Evolutionary conservation across 1,284 basidiomycete genomes (phyloP), one percentile per base, ranked within the genome.

Genomic region (Apiotrichum mycotoxinovorans): DNA sequence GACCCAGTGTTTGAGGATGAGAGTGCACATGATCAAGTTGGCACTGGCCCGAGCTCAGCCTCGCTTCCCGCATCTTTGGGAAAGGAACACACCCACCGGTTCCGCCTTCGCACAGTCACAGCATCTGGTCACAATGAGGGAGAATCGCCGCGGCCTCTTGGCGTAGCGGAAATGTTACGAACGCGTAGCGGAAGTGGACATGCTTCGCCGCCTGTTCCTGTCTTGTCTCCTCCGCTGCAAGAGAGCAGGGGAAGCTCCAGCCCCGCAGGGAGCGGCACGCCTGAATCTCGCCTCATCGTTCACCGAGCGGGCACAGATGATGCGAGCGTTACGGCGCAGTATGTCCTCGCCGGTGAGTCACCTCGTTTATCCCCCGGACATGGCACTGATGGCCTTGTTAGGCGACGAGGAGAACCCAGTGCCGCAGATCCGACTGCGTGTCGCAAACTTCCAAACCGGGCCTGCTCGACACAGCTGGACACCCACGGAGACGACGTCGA

Each of bases 381-480:
- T 54, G 61, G n/a, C 17, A 42, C 59, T 63, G 48, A 56, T 44
- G 0, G 4, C 14, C 18, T n/a, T n/a, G n/a, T n/a, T 56, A 75
- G 76, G 74, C n/a, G 69, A 72, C 35, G 57, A 71, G 4, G 57
- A 58, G 4, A 61, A 68, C 33, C 75, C 74, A 1, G 65, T 72
- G 4, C 77, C 77, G 0, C 74, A 78, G 52, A 64, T 79, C 20
- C 66, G 75, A 11, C 63, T 79, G 18, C 69, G 70, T 30, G 57
- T 75, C 9, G 18, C 41, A 10, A 40, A 63, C 40, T 25, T 58
- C 20, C 27, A 45, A 11, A 17, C 35, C n/a, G 48, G 11, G 27
- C 18, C 17, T 15, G 27, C 41, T 12, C 20, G 20, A 15, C 33
- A 30, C 23, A 15, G 18, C 15, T 38, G 35, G 26, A 22, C 43